Evolutionary conservation across 2,329 filamentous ascomycete species (phyloP), one percentile per base, ranked within the genome.

Genomic region (Aspergillus clavatus): DNA sequence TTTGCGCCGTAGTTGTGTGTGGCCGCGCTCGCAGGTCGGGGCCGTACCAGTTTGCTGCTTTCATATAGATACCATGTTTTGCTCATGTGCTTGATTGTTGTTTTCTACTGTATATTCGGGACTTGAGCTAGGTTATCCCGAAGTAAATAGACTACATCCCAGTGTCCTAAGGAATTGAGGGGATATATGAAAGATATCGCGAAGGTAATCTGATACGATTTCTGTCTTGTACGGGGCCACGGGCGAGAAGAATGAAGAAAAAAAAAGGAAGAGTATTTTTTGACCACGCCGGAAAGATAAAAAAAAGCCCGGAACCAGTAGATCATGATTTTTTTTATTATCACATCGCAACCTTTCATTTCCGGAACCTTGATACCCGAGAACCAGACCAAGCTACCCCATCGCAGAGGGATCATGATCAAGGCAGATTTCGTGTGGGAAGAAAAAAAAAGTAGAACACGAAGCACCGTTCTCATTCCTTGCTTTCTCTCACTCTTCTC

Each of bases 251-350:
- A 33, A 33, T n/a, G 11, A 33, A 18, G 29, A 16, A 29, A 37
- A n/a, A 11, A 6, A 33, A 41, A 43, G 42, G 42, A 43, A 27
- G 43, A 43, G 45, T 39, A n/a, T 45, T 46, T 53, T 50, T 53
- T 48, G 50, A 52, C 51, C 46, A 49, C 49, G 48, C 48, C 49
- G 48, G 47, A 51, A 48, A 29, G 37, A n/a, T n/a, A n/a, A n/a
- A n/a, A 51, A 53, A 47, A 43, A 55, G 50, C 46, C 51, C 46
- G 51, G 51, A 50, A 48, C 48, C 38, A 52, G 45, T 46, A 45
- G 47, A 52, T 52, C 52, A 54, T 54, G 50, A 54, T 40, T 51
- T 48, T 50, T 55, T 51, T 54, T 52, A 52, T 48, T 54, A 56
- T 55, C 51, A 54, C 54, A 55, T 53, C 49, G 48, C 47, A 50